These are phyloP conservation scores for Paulownia fortunei DNA, from an alignment of 257 asterid species.

Conservation along the genomic window DNA sequence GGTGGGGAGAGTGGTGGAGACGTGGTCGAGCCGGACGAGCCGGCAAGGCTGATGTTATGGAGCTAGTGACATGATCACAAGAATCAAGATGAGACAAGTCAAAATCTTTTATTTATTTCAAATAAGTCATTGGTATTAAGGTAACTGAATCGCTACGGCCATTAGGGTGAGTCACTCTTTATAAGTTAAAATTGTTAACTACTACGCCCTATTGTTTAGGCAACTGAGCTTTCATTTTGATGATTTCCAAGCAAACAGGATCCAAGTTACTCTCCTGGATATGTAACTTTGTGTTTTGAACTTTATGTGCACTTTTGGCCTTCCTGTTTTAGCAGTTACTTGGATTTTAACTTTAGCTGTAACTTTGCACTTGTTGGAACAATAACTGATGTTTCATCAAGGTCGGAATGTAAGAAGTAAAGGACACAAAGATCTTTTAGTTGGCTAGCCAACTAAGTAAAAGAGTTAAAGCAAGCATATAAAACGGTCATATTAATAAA, in stretches of 20 bases:
- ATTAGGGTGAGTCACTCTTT: background rate
- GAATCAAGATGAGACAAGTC: slow-evolving; percentile 18
- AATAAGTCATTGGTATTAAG: background rate
- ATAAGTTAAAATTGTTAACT: slow-evolving; percentile 5
- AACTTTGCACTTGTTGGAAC: slow-evolving; percentile 31
- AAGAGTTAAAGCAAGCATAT: slow-evolving; percentile 2
- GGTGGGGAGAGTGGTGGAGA: slow-evolving; percentile 20
- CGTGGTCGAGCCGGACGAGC: slow-evolving; percentile 34
- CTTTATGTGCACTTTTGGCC: slow-evolving; percentile 17
- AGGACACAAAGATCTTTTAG: slow-evolving; percentile 17
- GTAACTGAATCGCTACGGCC: slow-evolving; percentile 26
- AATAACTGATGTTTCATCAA: background rate
- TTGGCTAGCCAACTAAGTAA: slow-evolving; percentile 30
- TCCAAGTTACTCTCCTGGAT: slow-evolving; percentile 17
- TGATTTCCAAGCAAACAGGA: slow-evolving; percentile 45
- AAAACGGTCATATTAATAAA: slow-evolving; percentile 10
- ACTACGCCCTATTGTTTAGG: background rate
- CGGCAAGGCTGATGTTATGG: slow-evolving; percentile 37
- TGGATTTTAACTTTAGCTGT: slow-evolving; percentile 34
- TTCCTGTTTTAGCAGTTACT: slow-evolving; percentile 7
- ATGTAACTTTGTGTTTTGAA: slow-evolving; percentile 9
- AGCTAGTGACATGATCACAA: slow-evolving; percentile 23
- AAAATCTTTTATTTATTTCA: background rate
- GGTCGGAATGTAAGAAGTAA: slow-evolving; percentile 31
- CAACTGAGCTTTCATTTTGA: slow-evolving; percentile 49